Percentiles rank a stretch among this genome's conserved stretches.
phyloP scores from a whole-genome alignment of 2,329 filamentous ascomycete genomes.

The Colletotrichum theobromicola region DNA sequence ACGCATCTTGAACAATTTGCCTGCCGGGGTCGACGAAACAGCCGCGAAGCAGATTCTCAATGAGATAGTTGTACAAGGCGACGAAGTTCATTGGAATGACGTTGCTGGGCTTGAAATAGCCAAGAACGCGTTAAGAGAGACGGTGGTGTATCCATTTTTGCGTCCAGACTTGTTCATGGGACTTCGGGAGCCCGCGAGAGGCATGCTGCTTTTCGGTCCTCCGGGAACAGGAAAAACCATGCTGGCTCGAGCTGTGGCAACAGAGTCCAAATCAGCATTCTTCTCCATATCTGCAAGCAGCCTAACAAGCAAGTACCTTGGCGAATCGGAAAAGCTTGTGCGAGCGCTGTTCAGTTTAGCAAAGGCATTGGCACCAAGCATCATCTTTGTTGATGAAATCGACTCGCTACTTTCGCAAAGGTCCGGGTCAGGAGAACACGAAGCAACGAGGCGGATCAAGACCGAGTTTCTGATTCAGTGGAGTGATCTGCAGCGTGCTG shows the following conservation, averaged over 20 bases:
- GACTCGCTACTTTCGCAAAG: slow-evolving; percentile 89
- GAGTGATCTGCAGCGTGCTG: slow-evolving; percentile 91
- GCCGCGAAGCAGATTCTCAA: slow-evolving; percentile 93
- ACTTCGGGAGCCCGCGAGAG: slow-evolving; percentile 88
- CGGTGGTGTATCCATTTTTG: slow-evolving; percentile 95
- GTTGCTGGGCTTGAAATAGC: slow-evolving; percentile 90
- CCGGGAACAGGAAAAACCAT: slow-evolving; percentile 99
- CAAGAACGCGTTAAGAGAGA: slow-evolving; percentile 91
- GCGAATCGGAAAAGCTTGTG: slow-evolving; percentile 96
- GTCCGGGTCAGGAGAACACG: slow-evolving; percentile 84
- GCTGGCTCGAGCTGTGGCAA: slow-evolving; percentile 92
- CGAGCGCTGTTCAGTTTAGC: slow-evolving; percentile 90
- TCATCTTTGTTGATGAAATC: slow-evolving; percentile 99
- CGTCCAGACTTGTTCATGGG: slow-evolving; percentile 96
- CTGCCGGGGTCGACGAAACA: slow-evolving; percentile 78
- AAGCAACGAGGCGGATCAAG: slow-evolving; percentile 92
- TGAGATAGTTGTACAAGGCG: slow-evolving; percentile 92
- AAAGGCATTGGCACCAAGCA: slow-evolving; percentile 86
- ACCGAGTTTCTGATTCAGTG: slow-evolving; percentile 98
- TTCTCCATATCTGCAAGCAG: slow-evolving; percentile 97
- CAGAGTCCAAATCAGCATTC: slow-evolving; percentile 92
- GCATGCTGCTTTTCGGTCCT: slow-evolving; percentile 95
- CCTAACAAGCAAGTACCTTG: slow-evolving; percentile 93
- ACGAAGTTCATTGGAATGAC: slow-evolving; percentile 94
- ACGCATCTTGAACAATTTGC: slow-evolving; percentile 76